Conservation (phyloP, 164 flowering plant species). For the Brasenia schreberi region DNA sequence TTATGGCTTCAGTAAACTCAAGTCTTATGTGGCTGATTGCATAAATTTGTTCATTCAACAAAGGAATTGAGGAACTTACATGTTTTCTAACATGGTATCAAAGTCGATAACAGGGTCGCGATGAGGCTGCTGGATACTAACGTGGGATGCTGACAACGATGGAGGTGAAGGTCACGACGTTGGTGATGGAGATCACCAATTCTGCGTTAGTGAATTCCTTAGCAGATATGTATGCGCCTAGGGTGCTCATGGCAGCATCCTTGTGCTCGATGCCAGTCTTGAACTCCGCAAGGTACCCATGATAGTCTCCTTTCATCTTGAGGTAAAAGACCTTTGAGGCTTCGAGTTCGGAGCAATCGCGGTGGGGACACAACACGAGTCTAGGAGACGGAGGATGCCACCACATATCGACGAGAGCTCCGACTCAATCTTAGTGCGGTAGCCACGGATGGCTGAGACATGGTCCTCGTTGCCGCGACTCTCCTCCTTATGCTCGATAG, state of each 20-base stretch:
- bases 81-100: no score
- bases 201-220: no score
- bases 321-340: slow-evolving; percentile 10
- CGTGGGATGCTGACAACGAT: no score
- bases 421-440: slow-evolving; percentile 7
- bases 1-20: no score
- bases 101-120: no score
- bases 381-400: slow-evolving; percentile 8
- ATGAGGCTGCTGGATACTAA: no score
- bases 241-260: slow-evolving; percentile 7
- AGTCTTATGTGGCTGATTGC: no score
- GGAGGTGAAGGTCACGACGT: no score
- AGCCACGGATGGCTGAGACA: slow-evolving; percentile 6
- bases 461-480: slow-evolving; percentile 7
- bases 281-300: slow-evolving; percentile 10
- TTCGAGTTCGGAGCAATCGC: slow-evolving; percentile 4
- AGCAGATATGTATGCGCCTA: slow-evolving; percentile 7
- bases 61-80: no score
- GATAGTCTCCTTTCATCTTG: slow-evolving; percentile 12
- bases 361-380: slow-evolving; percentile 5
- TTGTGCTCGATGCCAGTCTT: slow-evolving; percentile 6
- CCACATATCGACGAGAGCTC: slow-evolving; percentile 6
- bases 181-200: no score
- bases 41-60: no score
- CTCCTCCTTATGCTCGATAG: slow-evolving; percentile 42